Percentiles rank a stretch among this genome's conserved stretches.
phyloP scores from a whole-genome alignment of 495 filamentous ascomycete species.

The Aspergillus biplanus region DNA sequence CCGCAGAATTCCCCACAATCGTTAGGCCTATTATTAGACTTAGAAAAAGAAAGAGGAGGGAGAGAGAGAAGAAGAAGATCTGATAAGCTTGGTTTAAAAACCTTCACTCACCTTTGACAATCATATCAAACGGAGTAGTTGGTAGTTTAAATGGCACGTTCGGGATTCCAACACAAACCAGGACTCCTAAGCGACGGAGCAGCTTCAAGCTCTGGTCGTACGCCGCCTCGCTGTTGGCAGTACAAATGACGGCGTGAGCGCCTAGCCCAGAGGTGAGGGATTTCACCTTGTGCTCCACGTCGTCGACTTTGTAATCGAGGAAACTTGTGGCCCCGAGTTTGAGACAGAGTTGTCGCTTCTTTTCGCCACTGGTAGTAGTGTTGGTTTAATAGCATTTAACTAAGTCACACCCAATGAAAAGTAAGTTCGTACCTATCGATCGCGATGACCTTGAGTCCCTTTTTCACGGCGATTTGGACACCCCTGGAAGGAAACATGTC shows the following conservation, averaged over 20 bases:
- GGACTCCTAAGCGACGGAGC: slow-evolving; percentile 42
- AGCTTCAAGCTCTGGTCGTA: slow-evolving; percentile 46
- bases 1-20: slow-evolving; percentile 47
- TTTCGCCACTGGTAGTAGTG: slow-evolving; percentile 34
- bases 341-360: slow-evolving; percentile 46
- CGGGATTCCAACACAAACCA: slow-evolving; percentile 51
- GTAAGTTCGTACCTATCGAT: slow-evolving; percentile 40
- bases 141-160: slow-evolving; percentile 40
- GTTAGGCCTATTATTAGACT: slow-evolving; percentile 35
- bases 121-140: slow-evolving; percentile 49
- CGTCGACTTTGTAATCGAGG: slow-evolving; percentile 43
- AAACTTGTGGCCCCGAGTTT: slow-evolving; percentile 43
- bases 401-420: neutral
- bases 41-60: neutral
- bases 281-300: slow-evolving; percentile 41
- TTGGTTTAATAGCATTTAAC: neutral
- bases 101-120: slow-evolving; percentile 37
- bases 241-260: slow-evolving; percentile 50
- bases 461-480: slow-evolving; percentile 47
- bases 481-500: slow-evolving; percentile 30
- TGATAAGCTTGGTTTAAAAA: neutral
- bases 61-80: neutral
- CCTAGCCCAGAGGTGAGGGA: slow-evolving; percentile 40
- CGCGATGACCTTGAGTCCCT: slow-evolving; percentile 46
- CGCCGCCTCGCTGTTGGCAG: slow-evolving; percentile 42